Base-by-base conservation (phyloP, 768 basidiomycete species). In the Calocybe indica region DNA sequence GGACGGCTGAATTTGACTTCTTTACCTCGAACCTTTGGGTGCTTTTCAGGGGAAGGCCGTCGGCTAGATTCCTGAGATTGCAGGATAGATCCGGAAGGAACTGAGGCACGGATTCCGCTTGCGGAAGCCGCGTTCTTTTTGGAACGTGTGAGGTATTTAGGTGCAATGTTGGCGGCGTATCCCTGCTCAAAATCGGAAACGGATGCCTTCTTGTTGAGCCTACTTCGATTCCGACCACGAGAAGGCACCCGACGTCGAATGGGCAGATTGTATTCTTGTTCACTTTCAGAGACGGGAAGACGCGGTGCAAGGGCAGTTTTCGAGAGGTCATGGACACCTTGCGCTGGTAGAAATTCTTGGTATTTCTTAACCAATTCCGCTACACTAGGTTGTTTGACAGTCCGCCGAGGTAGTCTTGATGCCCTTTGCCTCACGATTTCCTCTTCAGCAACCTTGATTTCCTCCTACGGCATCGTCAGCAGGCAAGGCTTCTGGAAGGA, bases 111-210 rank as follows among this genome's bases (percentile, higher is more conserved):
- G 37, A 83, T 78, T 34, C 83, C 78, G 55, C 68, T 74, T 14
- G 58, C 56, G 6, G 64, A 58, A 10, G 62, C 62, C 35, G 68
- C 64, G 6, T 71, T 47, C 45, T 80, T 74, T 39, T 80, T 73
- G 31, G 71, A 60, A 52, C 75, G 76, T 7, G 79, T 79, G 15
- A 85, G 69, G 54, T 89, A 84, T 53, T 79, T 75, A 2, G 91
- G 85, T 1, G 90, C 92, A 49, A 92, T 83, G 58, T 93, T 93
- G n/a, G 85, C 88, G 3, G 92, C 92, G 65, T 94, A 95, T 40
- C 92, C 82, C 47, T 87, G 81, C 66, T 95, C 93, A 46, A 91
- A 91, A 60, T 95, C 93, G 5, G 92, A 94, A 7, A 74, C 72
- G 7, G 85, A 83, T 35, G 79, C 66, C 52, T 80, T 81, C 58